Evolutionary conservation across 768 basidiomycete species (phyloP), one percentile per base, ranked within the genome.

Genomic region (Rhodotorula kratochvilovae): DNA sequence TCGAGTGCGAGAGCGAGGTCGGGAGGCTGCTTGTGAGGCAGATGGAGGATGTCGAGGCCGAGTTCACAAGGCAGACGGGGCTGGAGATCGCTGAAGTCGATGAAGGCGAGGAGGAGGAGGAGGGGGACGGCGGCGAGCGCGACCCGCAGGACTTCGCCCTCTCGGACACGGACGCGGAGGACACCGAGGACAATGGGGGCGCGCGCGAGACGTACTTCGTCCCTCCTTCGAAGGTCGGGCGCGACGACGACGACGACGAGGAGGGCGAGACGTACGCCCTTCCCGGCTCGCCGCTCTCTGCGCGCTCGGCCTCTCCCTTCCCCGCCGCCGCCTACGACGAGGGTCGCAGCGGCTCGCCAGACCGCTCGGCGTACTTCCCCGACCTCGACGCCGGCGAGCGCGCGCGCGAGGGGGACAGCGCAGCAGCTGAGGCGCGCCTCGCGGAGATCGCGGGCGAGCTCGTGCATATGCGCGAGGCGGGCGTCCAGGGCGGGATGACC

Each of bases 281-380:
- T 12, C 48, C 48, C 48, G 48, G 48, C 48, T 50, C 48, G n/a
- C 36, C 39, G n/a, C 21, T 16, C n/a, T 43, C 45, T 1, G 29
- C n/a, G 8, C 48, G 48, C 48, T 11, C 45, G 8, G 45, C 45
- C 45, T 46, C 45, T 5, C 17, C 45, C 19, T 12, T 15, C 45
- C 17, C 17, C 19, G 4, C 45, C 48, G 48, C 48, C 48, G 23
- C 23, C 25, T 31, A 50, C 29, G 46, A 35, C 3, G 45, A 61
- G 4, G 45, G 13, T n/a, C 17, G 23, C 8, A 21, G 2, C 36
- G 35, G 35, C 53, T 16, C 53, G 53, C 27, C 53, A 7, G 53
- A 54, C 53, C 53, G 53, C 16, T 54, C 53, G 53, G 53, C 53
- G n/a, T 54, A 50, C 48, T 50, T 54, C 48, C 53, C 53, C 15